Evolutionary conservation across 345 rosid genomes (phyloP), one percentile per base, ranked within the genome.

Genomic region (Citrus cavaleriei): DNA sequence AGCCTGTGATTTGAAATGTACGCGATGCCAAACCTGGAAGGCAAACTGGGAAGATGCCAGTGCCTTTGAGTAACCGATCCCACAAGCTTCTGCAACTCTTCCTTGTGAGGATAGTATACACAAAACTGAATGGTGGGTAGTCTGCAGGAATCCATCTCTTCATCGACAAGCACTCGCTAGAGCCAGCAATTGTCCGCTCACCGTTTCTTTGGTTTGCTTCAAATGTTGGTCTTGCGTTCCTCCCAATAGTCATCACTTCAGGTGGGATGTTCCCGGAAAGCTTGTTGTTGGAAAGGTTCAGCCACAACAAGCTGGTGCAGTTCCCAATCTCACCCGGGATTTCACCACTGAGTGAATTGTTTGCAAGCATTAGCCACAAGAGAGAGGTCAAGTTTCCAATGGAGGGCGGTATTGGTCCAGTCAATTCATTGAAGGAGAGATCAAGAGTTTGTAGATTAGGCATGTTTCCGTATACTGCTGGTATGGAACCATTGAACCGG

Each of bases 61-160:
- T 6, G 63, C 99, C 97, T 85, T 80, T 90, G 28, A 95, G 93
- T 68, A 95, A 77, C 67, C 80, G 83, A 62, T 92, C 89, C 99
- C 99, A 95, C 70, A 90, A 24, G 85, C 85, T 89, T 78, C 88
- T 83, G 82, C 99, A 95, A 76, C 75, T 93, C 85, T 88, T 91
- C 74, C 92, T 87, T 0, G 92, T 87, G 54, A 95, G 93, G 61
- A 95, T 83, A 14, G 81, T 77, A 35, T 91, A 91, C 19, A 84
- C 95, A 70, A 95, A 95, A 74, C 51, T 91, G 85, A 95, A 95
- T 25, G 99, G 99, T 27, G 93, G 93, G 74, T 92, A 93, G 78
- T 93, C 93, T 28, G 95, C 98, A 34, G 98, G 98, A 79, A 95
- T 93, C 99, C 99, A 95, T 82, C 99, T 91, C 85, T 0, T 88